These are phyloP conservation scores for Fusarium goolgardi DNA, from an alignment of 2,329 filamentous ascomycete species.

Conservation along the genomic window DNA sequence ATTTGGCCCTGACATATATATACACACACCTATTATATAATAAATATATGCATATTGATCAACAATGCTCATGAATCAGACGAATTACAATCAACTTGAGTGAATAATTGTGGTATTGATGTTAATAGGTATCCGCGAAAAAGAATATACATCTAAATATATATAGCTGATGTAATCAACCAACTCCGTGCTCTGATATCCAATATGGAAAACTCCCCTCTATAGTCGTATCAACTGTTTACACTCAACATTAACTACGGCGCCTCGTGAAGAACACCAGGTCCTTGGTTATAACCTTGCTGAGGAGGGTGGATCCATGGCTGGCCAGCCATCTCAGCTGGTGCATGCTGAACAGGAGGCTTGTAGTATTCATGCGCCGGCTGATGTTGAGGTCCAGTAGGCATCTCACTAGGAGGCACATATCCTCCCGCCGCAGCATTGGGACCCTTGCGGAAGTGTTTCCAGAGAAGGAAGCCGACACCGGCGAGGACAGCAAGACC, in stretches of 20 bases:
- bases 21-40: not conserved
- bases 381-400: slow-evolving; percentile 4
- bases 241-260: slow-evolving; percentile 1
- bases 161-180: slow-evolving; percentile 18
- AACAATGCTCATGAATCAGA: not conserved
- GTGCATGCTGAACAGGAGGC: slow-evolving; percentile 9
- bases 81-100: not conserved
- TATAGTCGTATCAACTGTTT: not conserved
- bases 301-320: slow-evolving; percentile 20
- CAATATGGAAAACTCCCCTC: not conserved
- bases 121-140: slow-evolving; percentile 5
- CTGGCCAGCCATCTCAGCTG: slow-evolving; percentile 29
- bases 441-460: slow-evolving; percentile 22
- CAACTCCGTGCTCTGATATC: slow-evolving; percentile 25
- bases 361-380: slow-evolving; percentile 32
- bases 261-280: slow-evolving; percentile 31
- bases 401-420: slow-evolving; percentile 10
- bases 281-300: slow-evolving; percentile 16
- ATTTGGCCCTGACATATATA: too few species aligned
- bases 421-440: slow-evolving; percentile 5
- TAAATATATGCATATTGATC: not conserved
- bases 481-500: slow-evolving; percentile 34
- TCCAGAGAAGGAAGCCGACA: slow-evolving; percentile 43
- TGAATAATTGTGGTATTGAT: not conserved
- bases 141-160: not conserved